Base-by-base conservation (phyloP, 2,329 filamentous ascomycete genomes). In the Pezicula radicicola region DNA sequence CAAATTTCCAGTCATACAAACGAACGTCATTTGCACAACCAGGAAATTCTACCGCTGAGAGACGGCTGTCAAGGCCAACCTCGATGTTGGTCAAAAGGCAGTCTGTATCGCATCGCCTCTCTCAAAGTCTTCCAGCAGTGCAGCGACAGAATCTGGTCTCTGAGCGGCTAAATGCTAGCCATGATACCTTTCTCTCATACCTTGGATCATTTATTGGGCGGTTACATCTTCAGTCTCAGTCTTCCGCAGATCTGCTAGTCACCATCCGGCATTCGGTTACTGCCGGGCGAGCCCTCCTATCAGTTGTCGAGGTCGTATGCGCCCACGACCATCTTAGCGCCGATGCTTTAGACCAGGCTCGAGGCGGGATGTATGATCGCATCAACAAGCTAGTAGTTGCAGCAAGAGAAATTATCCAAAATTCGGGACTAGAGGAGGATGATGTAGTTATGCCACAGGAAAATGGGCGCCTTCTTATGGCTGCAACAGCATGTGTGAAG, bases 161-260 rank as follows among this genome's bases (percentile, higher is more conserved):
- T 2, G 88, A 92, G 68, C 86, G 86, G 60, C 80, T 97, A 46
- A 88, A 84, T 63, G 77, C 81, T 46, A 88, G 85, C 47, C 91
- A 97, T 72, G 92, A 97, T 71, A 83, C 83, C 7, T 96, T 97
- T 64, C 75, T 99, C 49, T 94, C 92, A 6, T 88, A 92, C 65
- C 82, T 99, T 48, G 93, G 90, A 47, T 95, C 91, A 4, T 96
- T 97, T 68, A 93, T 97, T 66, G 94, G 94, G 15, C 79, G 84
- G 36, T 79, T 97, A 51, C 91, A 97, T 69, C 77, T 97, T 54
- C 91, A 97, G 67, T 94, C 92, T n/a, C 87, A 94, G 56, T 94
- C 91, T 7, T 87, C 91, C 8, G 83, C 88, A 1, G 91, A 96
- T 67, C 78, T 97, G 46, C 84, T 91, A 30, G 73, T 85, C 10